Evolutionary conservation across 2,329 filamentous ascomycete species (phyloP), one percentile per base, ranked within the genome.

Genomic region (Chaetomium sp.): DNA sequence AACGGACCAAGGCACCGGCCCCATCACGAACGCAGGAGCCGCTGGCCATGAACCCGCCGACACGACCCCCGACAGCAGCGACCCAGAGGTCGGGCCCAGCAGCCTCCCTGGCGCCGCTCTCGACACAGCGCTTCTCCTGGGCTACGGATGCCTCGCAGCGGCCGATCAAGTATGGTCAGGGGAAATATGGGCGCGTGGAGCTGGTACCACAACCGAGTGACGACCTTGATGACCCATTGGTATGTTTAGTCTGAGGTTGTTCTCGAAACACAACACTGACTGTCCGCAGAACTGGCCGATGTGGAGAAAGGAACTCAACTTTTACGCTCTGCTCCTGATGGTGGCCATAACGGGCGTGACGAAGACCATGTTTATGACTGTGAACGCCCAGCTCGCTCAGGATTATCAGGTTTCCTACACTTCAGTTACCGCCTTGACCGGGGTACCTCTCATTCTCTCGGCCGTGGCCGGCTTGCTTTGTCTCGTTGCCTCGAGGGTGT

Each of bases 201-300:
- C 67, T 80, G 46, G 73, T 78, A 8, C 80, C 80, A 3, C 79
- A 80, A 64, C 79, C 80, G 0, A 82, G 77, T 52, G 76, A 81
- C 54, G 76, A 80, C 53, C 70, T 72, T 0, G 71, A 76, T 32
- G 80, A 83, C 65, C 80, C 80, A 50, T 61, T 82, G 66, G 79
- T 81, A 69, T 53, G 75, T 66, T 44, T 9, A 4, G 9, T 45
- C 6, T 9, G 1, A 6, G 8, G 1, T 27, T 7, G 6, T 5
- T 6, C 38, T 14, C 4, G 3, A 36, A 6, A n/a, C 3, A 32
- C 6, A 35, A 4, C 9, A 19, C 58, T 62, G 12, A 64, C 56
- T 8, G 1, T 37, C 37, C 49, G 1, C 58, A 81, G 76, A 84
- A 84, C 62, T 84, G 80, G 81, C 73, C 77, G 3, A 58, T 66